phyloP scores from a whole-genome alignment of 257 asterid genomes.

The Lycium barbarum region DNA sequence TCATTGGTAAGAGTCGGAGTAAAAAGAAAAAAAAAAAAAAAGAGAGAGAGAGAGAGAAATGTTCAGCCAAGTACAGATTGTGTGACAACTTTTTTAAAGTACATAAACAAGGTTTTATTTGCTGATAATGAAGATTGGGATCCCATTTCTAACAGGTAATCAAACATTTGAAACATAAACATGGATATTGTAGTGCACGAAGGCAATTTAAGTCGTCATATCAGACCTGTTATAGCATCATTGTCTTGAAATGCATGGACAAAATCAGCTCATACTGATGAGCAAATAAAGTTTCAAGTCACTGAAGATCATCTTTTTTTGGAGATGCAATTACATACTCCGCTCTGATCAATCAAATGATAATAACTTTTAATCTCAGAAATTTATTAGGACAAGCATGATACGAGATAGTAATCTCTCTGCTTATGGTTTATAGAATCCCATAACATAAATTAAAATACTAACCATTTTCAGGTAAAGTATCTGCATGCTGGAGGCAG shows the following conservation, averaged over 20 bases:
- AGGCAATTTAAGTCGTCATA: background rate
- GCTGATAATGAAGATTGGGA: background rate
- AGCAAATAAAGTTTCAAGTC: background rate
- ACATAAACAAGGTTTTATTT: background rate
- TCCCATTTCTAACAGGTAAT: background rate
- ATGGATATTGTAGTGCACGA: background rate
- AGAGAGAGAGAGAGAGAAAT: background rate
- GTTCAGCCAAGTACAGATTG: conserved; percentile 15
- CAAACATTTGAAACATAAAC: background rate
- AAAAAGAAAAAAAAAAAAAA: background rate
- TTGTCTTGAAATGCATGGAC: background rate
- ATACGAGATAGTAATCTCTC: background rate
- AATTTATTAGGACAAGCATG: background rate
- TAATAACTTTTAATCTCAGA: background rate
- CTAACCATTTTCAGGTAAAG: conserved; percentile 26
- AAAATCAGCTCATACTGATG: background rate
- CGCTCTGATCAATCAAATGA: conserved; percentile 7
- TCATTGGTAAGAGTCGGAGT: background rate
- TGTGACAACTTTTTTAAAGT: background rate
- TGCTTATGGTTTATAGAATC: conserved; percentile 7
- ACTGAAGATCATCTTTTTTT: conserved; percentile 1
- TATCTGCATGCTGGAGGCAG: background rate
- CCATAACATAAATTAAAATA: background rate
- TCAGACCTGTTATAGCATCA: background rate
- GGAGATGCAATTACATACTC: background rate